Base-by-base conservation (phyloP, 441 rosid genomes). In the Bocquillonia castaneifolia region DNA sequence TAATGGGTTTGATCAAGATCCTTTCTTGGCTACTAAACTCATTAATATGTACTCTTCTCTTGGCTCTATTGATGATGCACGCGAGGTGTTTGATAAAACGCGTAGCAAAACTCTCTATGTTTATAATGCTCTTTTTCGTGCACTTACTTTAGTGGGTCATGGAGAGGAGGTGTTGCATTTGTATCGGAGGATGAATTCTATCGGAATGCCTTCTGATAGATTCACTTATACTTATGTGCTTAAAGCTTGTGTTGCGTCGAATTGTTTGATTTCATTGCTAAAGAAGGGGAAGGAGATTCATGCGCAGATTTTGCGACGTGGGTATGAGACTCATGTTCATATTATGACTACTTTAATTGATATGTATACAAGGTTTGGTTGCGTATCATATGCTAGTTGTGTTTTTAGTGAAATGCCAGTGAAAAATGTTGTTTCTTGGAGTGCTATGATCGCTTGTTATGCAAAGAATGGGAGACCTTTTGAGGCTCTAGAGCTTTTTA, bases 11-110 rank as follows among this genome's bases (percentile, higher is more conserved):
- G 98, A 79, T 69, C 91, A 89, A 76, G 98, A 93, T 54, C 92
- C 97, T 9, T 93, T 90, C 77, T 75, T 93, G 91, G 97, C 87
- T 17, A 90, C 98, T 47, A 90, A 93, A 68, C 96, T 93, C 47
- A 93, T 93, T 3, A 78, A 79, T 26, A 78, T 84, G 83, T 90
- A 88, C 26, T 78, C 90, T 0, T 76, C 74, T 58, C 69, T 93
- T 53, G 89, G 83, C n/a, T 82, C 83, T 0, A 59, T 86, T 14
- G 84, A 81, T 53, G 67, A 79, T 48, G 97, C 87, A 31, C 96
- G 92, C 60, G 73, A 82, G 67, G 90, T 93, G 92, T 93, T 90
- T 72, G 96, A 90, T 77, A 78, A 82, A 90, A 87, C 81, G 76
- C 89, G 68, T 62, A 76, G 61, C 2, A 85, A 94, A 84, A 93